Conservation (phyloP, 805 yeast species). For the Kuraishia cidri region DNA sequence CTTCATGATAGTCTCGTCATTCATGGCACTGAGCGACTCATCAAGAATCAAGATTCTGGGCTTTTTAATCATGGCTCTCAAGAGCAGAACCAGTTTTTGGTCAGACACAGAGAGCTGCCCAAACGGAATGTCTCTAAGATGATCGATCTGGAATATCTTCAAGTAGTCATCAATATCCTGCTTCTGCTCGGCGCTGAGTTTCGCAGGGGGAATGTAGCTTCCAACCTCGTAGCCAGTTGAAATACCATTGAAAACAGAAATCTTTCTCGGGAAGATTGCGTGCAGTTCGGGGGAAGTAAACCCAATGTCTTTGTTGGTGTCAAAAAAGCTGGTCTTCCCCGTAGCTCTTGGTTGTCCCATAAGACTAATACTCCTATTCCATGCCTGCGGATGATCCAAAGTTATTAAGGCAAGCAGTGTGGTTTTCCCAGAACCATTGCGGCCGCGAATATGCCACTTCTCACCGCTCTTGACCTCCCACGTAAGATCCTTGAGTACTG, state of each 20-base stretch:
- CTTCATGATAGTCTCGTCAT: conserved; percentile 43
- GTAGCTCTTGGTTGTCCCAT: conserved; percentile 63
- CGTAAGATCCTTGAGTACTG: conserved; percentile 46
- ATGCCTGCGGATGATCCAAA: conserved; percentile 95
- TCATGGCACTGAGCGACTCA: conserved; percentile 92
- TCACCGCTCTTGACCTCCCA: conserved; percentile 69
- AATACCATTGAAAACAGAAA: conserved; percentile 48
- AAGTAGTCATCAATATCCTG: conserved; percentile 34
- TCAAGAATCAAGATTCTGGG: conserved; percentile 80
- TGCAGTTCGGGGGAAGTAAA: conserved; percentile 90
- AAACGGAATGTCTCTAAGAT: conserved; percentile 31
- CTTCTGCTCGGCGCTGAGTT: conserved; percentile 25
- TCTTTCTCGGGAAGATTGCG: conserved; percentile 61
- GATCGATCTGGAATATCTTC: conserved; percentile 32
- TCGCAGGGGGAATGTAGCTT: conserved; percentile 41
- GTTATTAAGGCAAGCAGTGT: conserved; percentile 78
- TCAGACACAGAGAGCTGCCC: conserved; percentile 52
- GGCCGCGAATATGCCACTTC: conserved; percentile 84
- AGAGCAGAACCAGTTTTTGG: conserved; percentile 70
- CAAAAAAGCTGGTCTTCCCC: conserved; percentile 71
- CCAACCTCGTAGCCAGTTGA: conserved; percentile 74
- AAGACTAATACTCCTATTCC: conserved; percentile 63
- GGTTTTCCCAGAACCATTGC: conserved; percentile 91
- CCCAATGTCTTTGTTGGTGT: conserved; percentile 73
- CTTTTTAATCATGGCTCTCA: conserved; percentile 68